Evolutionary conservation across 352 stramenopile species (phyloP).

Genomic region (Phytophthora quininea): DNA sequence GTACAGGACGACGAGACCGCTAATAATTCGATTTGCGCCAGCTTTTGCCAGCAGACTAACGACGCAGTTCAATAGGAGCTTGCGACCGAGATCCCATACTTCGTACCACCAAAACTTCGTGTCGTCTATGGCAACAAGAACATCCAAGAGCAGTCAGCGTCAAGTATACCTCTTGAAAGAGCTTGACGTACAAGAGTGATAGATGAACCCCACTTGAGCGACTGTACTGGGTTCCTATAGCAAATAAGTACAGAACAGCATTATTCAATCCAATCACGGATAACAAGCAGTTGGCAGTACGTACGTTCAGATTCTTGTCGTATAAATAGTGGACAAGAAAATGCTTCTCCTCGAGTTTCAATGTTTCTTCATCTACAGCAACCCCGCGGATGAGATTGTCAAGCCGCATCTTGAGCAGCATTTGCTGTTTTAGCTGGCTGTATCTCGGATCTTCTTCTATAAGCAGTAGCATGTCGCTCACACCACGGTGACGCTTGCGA

Average conservation of each 20-base stretch:
- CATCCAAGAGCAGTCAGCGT: background rate
- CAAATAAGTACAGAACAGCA: background rate
- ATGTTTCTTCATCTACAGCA: constrained; percentile 50
- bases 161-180: background rate
- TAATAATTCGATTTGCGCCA: constrained; percentile 71
- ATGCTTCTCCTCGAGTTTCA: constrained; percentile 55
- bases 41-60: constrained; percentile 66
- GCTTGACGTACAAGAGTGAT: constrained; percentile 62
- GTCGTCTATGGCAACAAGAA: constrained; percentile 39
- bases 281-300: background rate
- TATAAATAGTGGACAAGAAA: constrained; percentile 60
- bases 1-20: constrained; percentile 72
- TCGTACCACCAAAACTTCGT: constrained; percentile 80
- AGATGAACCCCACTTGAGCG: constrained; percentile 83
- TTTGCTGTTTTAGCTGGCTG: constrained; percentile 44
- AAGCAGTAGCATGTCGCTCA: constrained; percentile 58
- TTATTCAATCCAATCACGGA: background rate
- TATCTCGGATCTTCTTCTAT: constrained; percentile 49
- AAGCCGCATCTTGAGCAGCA: constrained; percentile 54
- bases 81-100: constrained; percentile 75
- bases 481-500: constrained; percentile 49
- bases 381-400: constrained; percentile 50
- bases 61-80: constrained; percentile 75
- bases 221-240: constrained; percentile 70
- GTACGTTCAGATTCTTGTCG: constrained; percentile 60